phyloP scores from a whole-genome alignment of 371 early-diverging fungal genomes.

The Choanephora cucurbitarum region DNA sequence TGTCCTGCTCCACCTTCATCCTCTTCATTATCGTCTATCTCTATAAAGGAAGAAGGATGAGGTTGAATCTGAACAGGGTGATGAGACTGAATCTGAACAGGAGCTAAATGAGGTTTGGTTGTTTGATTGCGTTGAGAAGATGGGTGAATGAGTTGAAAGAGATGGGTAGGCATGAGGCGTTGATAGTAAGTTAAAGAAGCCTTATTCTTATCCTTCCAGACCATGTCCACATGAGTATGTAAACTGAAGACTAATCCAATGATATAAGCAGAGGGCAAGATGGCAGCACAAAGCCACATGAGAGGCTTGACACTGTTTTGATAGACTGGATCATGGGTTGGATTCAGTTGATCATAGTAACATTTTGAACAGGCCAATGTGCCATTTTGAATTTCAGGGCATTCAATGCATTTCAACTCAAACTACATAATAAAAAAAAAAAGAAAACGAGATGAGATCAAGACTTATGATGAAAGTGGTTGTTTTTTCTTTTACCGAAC shows the following conservation, averaged over 20 bases:
- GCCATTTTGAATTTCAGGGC: conserved; percentile 41
- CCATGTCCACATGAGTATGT: conserved; percentile 87
- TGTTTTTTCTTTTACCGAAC: no score
- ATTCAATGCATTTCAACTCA: conserved; percentile 59
- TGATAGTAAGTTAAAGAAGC: conserved; percentile 30
- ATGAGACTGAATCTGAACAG: background rate
- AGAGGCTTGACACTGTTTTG: conserved; percentile 78
- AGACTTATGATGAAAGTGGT: no score
- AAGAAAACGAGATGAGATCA: conserved; percentile 17
- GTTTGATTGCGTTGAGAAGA: no score
- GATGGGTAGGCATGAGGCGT: conserved; percentile 41
- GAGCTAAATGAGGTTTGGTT: background rate
- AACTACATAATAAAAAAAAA: conserved; percentile 36
- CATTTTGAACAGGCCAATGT: conserved; percentile 62
- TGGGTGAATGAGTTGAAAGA: conserved; percentile 42
- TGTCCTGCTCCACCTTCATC: conserved; percentile 78
- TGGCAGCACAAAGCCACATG: conserved; percentile 86
- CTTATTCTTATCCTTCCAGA: conserved; percentile 67
- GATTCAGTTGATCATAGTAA: conserved; percentile 67
- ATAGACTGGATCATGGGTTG: conserved; percentile 83
- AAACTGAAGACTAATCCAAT: conserved; percentile 95
- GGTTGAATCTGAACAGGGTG: background rate
- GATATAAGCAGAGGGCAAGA: conserved; percentile 84
- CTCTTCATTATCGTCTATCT: conserved; percentile 48
- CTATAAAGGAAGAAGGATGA: background rate